Conservation (phyloP, 164 flowering plant species). For the Magnolia kwangsiensis region DNA sequence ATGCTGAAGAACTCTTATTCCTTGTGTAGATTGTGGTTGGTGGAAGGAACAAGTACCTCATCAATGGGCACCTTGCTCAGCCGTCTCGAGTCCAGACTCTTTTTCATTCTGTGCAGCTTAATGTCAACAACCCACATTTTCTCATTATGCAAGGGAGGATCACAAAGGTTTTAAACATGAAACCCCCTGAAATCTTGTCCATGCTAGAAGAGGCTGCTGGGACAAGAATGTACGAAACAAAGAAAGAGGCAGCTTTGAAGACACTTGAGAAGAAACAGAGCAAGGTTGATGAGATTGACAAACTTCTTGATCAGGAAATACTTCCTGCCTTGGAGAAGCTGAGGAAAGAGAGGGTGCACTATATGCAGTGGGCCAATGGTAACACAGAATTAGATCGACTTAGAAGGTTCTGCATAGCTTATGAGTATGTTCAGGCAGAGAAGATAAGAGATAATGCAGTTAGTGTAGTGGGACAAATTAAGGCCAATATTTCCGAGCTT, state of each 20-base stretch:
- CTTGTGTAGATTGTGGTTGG: slow-evolving; percentile 93
- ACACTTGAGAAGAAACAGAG: slow-evolving; percentile 97
- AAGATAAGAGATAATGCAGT: slow-evolving; percentile 64
- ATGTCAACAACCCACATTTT: slow-evolving; percentile 98
- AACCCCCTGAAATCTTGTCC: slow-evolving; percentile 93
- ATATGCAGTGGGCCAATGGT: slow-evolving; percentile 99
- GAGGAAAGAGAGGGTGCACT: slow-evolving; percentile 85
- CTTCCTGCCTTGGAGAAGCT: slow-evolving; percentile 92
- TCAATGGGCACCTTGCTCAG: slow-evolving; percentile 97
- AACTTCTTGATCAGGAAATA: slow-evolving; percentile 93
- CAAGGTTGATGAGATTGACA: slow-evolving; percentile 95
- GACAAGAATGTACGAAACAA: slow-evolving; percentile 98
- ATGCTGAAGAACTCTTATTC: neutral
- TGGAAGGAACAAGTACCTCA: slow-evolving; percentile 95
- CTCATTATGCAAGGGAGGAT: slow-evolving; percentile 99
- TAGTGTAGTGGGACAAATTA: slow-evolving; percentile 53
- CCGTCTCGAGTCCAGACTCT: slow-evolving; percentile 98
- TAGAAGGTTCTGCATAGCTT: slow-evolving; percentile 90
- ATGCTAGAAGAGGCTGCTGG: slow-evolving; percentile 99
- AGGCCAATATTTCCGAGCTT: slow-evolving; percentile 53
- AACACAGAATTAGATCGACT: slow-evolving; percentile 84
- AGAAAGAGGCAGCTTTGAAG: slow-evolving; percentile 91
- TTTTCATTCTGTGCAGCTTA: slow-evolving; percentile 97
- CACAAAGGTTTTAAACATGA: slow-evolving; percentile 97
- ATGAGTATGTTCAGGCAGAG: slow-evolving; percentile 87